A percentile compares a stretch with the other conserved stretches of the same genome.
These are phyloP conservation scores for Amylocystis lapponica DNA, from an alignment of 768 basidiomycete species.

Conservation along the genomic window DNA sequence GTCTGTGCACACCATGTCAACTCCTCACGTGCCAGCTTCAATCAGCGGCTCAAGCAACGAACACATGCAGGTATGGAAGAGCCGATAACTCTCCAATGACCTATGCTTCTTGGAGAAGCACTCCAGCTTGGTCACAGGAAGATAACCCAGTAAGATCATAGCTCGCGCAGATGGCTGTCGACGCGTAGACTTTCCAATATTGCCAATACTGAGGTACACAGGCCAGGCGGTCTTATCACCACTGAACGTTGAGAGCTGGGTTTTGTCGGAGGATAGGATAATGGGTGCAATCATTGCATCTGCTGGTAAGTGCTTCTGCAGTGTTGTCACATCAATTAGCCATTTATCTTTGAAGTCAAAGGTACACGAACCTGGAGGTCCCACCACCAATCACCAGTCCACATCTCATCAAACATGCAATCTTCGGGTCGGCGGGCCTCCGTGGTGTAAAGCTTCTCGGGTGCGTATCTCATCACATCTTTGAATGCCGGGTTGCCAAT, in stretches of 20 bases:
- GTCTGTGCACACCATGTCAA: slow-evolving; percentile 18
- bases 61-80: slow-evolving; percentile 21
- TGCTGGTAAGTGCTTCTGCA: slow-evolving; percentile 15
- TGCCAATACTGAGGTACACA: slow-evolving; percentile 28
- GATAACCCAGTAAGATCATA: slow-evolving; percentile 22
- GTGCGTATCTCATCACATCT: slow-evolving; percentile 24
- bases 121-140: slow-evolving; percentile 26
- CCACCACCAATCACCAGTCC: slow-evolving; percentile 54
- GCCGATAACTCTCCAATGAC: slow-evolving; percentile 12
- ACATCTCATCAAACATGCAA: slow-evolving; percentile 34
- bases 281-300: slow-evolving; percentile 22
- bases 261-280: slow-evolving; percentile 28
- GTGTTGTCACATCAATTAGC: background rate
- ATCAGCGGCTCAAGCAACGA: slow-evolving; percentile 15
- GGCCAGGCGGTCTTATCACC: slow-evolving; percentile 27
- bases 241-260: slow-evolving; percentile 17
- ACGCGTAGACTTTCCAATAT: slow-evolving; percentile 18
- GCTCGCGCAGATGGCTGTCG: slow-evolving; percentile 14
- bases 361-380: slow-evolving; percentile 33
- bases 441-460: too few relatives aligned
- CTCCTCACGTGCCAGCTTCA: slow-evolving; percentile 15
- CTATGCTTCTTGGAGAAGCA: slow-evolving; percentile 15
- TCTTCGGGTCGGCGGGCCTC: too few relatives aligned
- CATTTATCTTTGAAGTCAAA: background rate
- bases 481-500: slow-evolving; percentile 29